Conservation (phyloP, 2,329 filamentous ascomycete genomes). For the Pochonia chlamydosporia region DNA sequence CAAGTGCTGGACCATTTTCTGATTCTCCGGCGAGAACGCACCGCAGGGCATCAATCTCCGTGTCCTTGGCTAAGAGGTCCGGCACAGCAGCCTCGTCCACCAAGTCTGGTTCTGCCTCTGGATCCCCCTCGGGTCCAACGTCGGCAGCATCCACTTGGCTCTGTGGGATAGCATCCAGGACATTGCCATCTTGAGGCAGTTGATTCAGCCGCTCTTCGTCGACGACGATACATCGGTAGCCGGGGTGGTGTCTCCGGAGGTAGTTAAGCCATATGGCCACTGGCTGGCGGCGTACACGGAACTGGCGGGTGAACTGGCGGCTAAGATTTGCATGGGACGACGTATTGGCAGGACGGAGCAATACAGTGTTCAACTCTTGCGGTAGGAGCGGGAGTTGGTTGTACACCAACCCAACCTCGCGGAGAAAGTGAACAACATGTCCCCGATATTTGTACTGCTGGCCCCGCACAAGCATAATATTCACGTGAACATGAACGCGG, state of each 20-base stretch:
- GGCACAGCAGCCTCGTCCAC: constrained; percentile 8
- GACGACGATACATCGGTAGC: constrained; percentile 7
- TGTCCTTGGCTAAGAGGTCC: constrained; percentile 7
- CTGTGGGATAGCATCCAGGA: too few relatives aligned
- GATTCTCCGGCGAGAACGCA: constrained; percentile 1
- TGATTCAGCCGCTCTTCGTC: constrained; percentile 5
- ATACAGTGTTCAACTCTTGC: constrained; percentile 5
- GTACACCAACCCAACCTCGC: constrained; percentile 8
- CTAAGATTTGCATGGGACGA: constrained; percentile 2
- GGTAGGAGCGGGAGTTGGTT: constrained; percentile 7
- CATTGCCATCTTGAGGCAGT: constrained; percentile 6
- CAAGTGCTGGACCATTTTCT: background rate
- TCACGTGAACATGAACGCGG: background rate
- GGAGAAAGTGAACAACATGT: too few relatives aligned
- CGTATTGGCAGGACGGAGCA: constrained; percentile 8
- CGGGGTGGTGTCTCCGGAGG: constrained; percentile 6
- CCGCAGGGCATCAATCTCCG: constrained; percentile 7
- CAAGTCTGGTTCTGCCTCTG: constrained; percentile 3
- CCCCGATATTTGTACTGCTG: constrained; percentile 10
- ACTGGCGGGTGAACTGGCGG: constrained; percentile 6
- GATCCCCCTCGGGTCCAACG: constrained; percentile 3
- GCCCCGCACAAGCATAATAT: background rate
- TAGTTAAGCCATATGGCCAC: constrained; percentile 6
- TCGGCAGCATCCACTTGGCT: constrained; percentile 1
- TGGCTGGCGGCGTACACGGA: constrained; percentile 1